A percentile compares a stretch with the other conserved stretches of the same genome.
Evolutionary conservation across 768 basidiomycete genomes (phyloP).

Genomic region (Boletales sp.): DNA sequence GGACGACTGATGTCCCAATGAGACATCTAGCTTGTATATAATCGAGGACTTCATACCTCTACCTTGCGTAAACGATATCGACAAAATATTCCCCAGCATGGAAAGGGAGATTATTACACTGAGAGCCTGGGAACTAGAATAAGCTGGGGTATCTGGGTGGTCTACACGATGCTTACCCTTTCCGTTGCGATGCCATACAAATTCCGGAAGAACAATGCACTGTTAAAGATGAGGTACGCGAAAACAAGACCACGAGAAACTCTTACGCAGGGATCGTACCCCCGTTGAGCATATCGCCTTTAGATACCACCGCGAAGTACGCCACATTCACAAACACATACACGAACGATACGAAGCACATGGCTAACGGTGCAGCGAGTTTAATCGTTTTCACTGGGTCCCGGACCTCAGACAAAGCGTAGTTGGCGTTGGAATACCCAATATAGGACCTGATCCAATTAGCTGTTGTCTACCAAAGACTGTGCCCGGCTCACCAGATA

Average conservation of each 20-base stretch:
- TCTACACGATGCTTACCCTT: constrained; percentile 35
- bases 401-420: constrained; percentile 65
- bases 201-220: constrained; percentile 72
- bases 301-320: constrained; percentile 72
- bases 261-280: constrained; percentile 65
- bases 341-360: constrained; percentile 53
- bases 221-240: constrained; percentile 16
- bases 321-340: constrained; percentile 69
- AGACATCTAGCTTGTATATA: not conserved
- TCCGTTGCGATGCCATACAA: constrained; percentile 63
- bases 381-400: constrained; percentile 72
- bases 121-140: constrained; percentile 40
- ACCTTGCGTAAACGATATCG: constrained; percentile 63
- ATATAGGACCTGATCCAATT: constrained; percentile 53
- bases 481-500: constrained; percentile 48
- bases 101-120: constrained; percentile 63
- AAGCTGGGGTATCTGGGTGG: not conserved
- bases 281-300: constrained; percentile 62
- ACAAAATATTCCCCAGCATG: constrained; percentile 59
- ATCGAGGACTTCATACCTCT: constrained; percentile 43
- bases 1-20: constrained; percentile 46
- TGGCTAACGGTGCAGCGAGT: constrained; percentile 63
- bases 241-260: not conserved
- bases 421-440: constrained; percentile 75
- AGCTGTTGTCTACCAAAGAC: not conserved